Conservation (phyloP, 2,329 filamentous ascomycete species). For the Dichotomopilus funicola region DNA sequence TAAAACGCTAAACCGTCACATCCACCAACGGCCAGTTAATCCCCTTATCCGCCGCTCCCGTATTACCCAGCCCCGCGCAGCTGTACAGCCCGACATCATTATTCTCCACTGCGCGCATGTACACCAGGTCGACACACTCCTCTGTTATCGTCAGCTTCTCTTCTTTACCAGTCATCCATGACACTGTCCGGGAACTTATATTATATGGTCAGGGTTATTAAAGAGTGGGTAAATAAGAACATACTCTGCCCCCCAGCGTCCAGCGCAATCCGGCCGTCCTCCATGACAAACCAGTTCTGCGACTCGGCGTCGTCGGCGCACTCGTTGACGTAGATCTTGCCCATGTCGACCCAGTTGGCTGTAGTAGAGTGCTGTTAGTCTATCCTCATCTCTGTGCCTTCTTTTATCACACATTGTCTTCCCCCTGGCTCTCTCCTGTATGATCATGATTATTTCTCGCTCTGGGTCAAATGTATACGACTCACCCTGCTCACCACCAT, state of each 20-base stretch:
- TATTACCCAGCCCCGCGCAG: constrained; percentile 35
- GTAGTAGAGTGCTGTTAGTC: background rate
- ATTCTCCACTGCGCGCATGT: constrained; percentile 35
- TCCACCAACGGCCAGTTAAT: constrained; percentile 36
- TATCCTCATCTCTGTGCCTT: background rate
- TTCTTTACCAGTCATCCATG: too few species aligned
- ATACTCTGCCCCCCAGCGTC: constrained; percentile 31
- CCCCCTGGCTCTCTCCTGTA: background rate
- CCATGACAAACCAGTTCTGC: constrained; percentile 34
- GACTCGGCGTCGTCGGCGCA: constrained; percentile 29
- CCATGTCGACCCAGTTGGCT: constrained; percentile 38
- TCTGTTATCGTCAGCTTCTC: constrained; percentile 22
- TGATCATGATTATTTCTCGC: too few species aligned
- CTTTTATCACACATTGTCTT: background rate
- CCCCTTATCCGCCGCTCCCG: constrained; percentile 34
- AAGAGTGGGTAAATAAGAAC: background rate
- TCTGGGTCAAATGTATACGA: too few species aligned
- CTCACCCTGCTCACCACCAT: constrained; percentile 32
- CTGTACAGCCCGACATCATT: constrained; percentile 36
- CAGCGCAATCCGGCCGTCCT: constrained; percentile 35
- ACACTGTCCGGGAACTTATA: too few species aligned
- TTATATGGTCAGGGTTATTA: too few species aligned
- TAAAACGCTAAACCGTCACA: constrained; percentile 20
- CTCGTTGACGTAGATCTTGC: constrained; percentile 29
- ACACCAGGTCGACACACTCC: constrained; percentile 37